Percentiles rank a stretch among this genome's conserved stretches.
These are phyloP conservation scores for Polygonum maritimum DNA, from an alignment of 148 eudicot species.

Conservation along the genomic window DNA sequence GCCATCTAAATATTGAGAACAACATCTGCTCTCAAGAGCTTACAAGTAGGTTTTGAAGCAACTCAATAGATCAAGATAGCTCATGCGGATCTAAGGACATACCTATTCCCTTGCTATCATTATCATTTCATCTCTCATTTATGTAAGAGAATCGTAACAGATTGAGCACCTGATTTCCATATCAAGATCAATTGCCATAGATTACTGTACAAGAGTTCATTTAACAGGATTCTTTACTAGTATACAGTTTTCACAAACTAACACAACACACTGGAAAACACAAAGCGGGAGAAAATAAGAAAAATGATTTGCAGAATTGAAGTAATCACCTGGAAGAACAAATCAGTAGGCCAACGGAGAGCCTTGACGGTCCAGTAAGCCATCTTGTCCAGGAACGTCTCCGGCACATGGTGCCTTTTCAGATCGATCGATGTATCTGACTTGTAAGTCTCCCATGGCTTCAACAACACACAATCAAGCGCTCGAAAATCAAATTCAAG, in stretches of 20 bases:
- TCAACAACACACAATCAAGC: background rate
- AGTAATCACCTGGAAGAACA: slow-evolving; percentile 54
- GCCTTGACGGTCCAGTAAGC: slow-evolving; percentile 61
- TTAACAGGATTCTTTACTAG: background rate
- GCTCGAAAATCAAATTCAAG: background rate
- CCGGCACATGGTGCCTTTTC: slow-evolving; percentile 55
- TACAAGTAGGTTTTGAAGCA: background rate
- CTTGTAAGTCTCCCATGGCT: slow-evolving; percentile 79
- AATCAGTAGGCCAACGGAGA: slow-evolving; percentile 58
- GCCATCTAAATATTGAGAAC: background rate
- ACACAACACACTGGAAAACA: background rate
- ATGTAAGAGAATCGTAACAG: background rate
- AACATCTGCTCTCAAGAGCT: background rate
- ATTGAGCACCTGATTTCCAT: background rate
- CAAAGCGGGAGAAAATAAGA: background rate
- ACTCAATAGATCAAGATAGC: background rate
- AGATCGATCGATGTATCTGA: slow-evolving; percentile 56
- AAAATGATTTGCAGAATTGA: background rate
- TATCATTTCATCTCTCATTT: background rate
- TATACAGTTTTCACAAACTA: background rate
- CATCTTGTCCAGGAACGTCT: slow-evolving; percentile 44
- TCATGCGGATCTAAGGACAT: background rate
- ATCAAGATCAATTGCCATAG: background rate
- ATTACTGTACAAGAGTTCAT: background rate
- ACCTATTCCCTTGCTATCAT: background rate